Evolutionary conservation across 2,329 filamentous ascomycete genomes (phyloP), one percentile per base, ranked within the genome.

Genomic region (Drechslerella dactyloides): DNA sequence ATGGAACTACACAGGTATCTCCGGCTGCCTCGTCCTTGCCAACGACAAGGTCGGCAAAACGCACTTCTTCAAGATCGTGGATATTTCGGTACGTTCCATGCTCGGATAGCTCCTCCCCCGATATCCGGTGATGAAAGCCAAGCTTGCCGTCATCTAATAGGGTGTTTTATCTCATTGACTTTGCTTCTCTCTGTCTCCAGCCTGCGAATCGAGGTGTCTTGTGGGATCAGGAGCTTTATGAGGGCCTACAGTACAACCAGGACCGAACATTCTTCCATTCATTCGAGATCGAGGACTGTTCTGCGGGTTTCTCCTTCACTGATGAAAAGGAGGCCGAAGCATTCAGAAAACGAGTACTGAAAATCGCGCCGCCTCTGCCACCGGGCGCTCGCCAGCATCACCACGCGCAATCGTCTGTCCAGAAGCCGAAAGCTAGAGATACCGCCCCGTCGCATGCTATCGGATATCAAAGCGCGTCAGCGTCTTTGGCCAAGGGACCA

Each of bases 181-280:
- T 6, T 19, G 21, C 19, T 30, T 5, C 2, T 5, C 11, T 27
- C 46, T 24, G 13, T 42, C 37, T 3, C 37, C 50, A 69, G 65
- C 58, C 65, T 21, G 65, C 65, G 56, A 88, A 87, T 78, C 86
- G 89, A 78, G 93, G 93, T 66, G 92, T 97, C 56, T 89, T 97
- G 77, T 97, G 91, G 91, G 93, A 96, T 78, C 93, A 97, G 82
- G 94, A 99, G 81, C 91, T 99, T 77, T 99, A 96, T 82, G 93
- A 99, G 76, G 88, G 87, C 56, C 97, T 96, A 84, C 84, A 85
- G 74, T 99, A 97, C 83, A 96, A 97, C 81, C 93, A 97, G 78
- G 94, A 99, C 79, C 89, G 94, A 73, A 93, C 91, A 70, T 99
- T 97, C 82, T 99, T 99, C 81, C 93, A 97, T 81, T 92, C 91